Base-by-base conservation (phyloP, 2,329 filamentous ascomycete species). In the Apiospora arundinis region DNA sequence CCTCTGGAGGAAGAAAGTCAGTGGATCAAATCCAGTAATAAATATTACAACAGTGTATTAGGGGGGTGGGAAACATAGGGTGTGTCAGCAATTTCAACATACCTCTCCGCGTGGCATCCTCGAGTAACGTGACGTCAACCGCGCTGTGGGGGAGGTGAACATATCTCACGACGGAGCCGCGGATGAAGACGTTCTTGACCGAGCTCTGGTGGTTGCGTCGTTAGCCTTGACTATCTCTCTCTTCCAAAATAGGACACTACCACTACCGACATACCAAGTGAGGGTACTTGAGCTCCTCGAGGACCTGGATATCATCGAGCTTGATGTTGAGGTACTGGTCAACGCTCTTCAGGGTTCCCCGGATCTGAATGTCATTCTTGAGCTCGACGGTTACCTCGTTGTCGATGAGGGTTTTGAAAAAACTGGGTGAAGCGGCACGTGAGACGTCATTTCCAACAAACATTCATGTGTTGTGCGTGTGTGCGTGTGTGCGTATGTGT, bases 271-370 rank as follows among this genome's bases (percentile, higher is more conserved):
- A 69, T 78, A 95, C 93, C 82, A 99, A 84, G 83, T 99, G 96
- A 68, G 96, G 96, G 81, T 98, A 98, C 83, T 95, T 95, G 80
- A 96, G 85, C 84, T 98, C 94, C 76, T 99, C 95, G 37, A 97
- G 89, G 44, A 98, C 95, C 74, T 92, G 89, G 73, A 98, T 97
- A 80, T 98, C 94, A 80, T 99, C 96, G 68, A 99, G 90, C 87
- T 98, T 98, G 85, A 99, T 98, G 85, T 99, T 99, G 80, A 99
- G 90, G 84, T 97, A 99, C 86, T 98, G 96, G 82, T 99, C 96
- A 76, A 99, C 95, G 80, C 93, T 97, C 87, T 98, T 99, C 76
- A 99, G 88, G 46, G 92, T 97, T 76, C 96, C 96, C 78, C 94
- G 93, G 82, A 99, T 97, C 81, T 95, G 95, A 77, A 99, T 97